Evolutionary conservation across 805 yeast genomes (phyloP).

Genomic region (Maudiozyma saulgeensis): DNA sequence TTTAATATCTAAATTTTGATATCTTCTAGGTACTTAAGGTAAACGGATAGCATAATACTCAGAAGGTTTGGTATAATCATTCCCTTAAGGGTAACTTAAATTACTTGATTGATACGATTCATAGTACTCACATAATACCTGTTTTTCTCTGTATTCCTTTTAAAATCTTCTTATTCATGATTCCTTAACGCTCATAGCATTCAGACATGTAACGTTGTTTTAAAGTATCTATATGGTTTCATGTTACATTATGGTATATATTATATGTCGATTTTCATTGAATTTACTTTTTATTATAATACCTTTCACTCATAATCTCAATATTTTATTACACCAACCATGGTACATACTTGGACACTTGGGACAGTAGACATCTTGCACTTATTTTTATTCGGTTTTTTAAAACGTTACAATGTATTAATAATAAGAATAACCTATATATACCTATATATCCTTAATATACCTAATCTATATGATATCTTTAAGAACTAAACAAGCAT

Average conservation of each 20-base stretch:
- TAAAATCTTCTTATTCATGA: too few species aligned
- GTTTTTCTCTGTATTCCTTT: too few species aligned
- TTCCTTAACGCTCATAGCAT: neutral
- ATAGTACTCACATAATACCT: too few species aligned
- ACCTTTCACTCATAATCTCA: neutral
- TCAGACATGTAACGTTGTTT: neutral
- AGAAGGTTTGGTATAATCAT: too few species aligned
- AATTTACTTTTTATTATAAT: neutral
- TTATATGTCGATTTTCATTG: too few species aligned
- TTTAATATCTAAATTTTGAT: too few species aligned
- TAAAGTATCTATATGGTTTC: neutral
- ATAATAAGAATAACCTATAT: neutral
- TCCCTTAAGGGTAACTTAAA: too few species aligned
- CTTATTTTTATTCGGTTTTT: conserved; percentile 11
- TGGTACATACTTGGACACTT: conserved; percentile 45
- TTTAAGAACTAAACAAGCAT: too few species aligned
- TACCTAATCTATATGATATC: neutral
- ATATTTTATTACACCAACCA: neutral
- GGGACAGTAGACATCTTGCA: conserved; percentile 62
- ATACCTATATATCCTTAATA: neutral
- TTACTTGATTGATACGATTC: too few species aligned
- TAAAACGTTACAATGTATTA: conserved; percentile 10
- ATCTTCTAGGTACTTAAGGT: too few species aligned
- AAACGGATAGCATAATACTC: too few species aligned
- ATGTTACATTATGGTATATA: too few species aligned